Conservation (phyloP, 2,329 filamentous ascomycete species). For the Allantophomopsis cytisporea region DNA sequence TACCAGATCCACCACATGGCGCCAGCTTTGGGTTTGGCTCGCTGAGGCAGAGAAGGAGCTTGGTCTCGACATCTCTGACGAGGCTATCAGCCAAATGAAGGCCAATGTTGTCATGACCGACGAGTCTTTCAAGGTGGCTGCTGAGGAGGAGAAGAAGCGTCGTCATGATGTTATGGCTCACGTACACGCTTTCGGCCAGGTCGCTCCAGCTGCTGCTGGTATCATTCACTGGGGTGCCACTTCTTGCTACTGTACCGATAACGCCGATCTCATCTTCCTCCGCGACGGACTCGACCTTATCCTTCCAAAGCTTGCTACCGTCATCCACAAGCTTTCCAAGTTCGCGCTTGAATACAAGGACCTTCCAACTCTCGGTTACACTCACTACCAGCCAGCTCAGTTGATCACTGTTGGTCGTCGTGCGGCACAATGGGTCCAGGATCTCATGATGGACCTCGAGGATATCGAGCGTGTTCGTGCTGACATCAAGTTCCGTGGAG, state of each 20-base stretch:
- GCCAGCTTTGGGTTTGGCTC: slow-evolving; percentile 72
- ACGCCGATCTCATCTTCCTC: slow-evolving; percentile 67
- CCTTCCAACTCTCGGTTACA: slow-evolving; percentile 62
- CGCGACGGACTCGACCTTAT: slow-evolving; percentile 64
- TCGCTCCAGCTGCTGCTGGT: slow-evolving; percentile 63
- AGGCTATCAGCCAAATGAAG: slow-evolving; percentile 67
- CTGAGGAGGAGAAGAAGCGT: slow-evolving; percentile 62
- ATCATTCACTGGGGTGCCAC: slow-evolving; percentile 62
- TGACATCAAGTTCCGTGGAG: slow-evolving; percentile 61
- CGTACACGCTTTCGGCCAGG: slow-evolving; percentile 61
- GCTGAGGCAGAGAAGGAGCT: slow-evolving; percentile 74
- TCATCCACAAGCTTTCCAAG: slow-evolving; percentile 57
- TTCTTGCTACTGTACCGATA: slow-evolving; percentile 40
- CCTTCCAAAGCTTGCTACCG: slow-evolving; percentile 63
- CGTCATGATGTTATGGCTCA: slow-evolving; percentile 53
- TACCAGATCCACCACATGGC: slow-evolving; percentile 42
- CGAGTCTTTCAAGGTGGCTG: slow-evolving; percentile 61
- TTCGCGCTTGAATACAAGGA: slow-evolving; percentile 66
- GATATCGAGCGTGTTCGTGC: slow-evolving; percentile 56
- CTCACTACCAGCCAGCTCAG: slow-evolving; percentile 54
- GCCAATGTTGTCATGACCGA: slow-evolving; percentile 64
- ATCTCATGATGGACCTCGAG: slow-evolving; percentile 62
- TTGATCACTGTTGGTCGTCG: slow-evolving; percentile 22
- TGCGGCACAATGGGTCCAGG: slow-evolving; percentile 62
- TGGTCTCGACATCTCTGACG: slow-evolving; percentile 58